Evolutionary conservation across 805 yeast genomes (phyloP).

Genomic region (Lachancea meyersii): DNA sequence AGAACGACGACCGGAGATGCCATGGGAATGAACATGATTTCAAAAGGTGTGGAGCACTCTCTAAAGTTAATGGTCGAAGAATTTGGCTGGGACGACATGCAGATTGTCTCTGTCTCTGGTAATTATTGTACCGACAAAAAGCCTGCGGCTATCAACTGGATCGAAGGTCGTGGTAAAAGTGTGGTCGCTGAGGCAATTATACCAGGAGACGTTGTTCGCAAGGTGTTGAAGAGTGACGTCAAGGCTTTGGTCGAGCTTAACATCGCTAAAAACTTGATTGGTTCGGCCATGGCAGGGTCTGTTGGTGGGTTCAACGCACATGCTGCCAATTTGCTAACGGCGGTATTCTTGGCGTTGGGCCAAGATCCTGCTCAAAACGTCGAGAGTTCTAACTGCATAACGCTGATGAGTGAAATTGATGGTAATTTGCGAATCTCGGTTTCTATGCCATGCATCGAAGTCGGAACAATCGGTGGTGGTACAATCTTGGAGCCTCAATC

Average conservation of each 20-base stretch:
- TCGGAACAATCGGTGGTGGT: slow-evolving; percentile 99
- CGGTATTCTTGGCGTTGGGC: slow-evolving; percentile 89
- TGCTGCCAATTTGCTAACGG: slow-evolving; percentile 94
- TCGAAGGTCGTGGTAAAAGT: slow-evolving; percentile 97
- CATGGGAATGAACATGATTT: slow-evolving; percentile 99
- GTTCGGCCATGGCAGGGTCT: slow-evolving; percentile 98
- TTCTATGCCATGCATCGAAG: slow-evolving; percentile 99
- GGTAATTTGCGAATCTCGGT: slow-evolving; percentile 89
- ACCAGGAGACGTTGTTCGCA: slow-evolving; percentile 72
- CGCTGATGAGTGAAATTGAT: slow-evolving; percentile 76
- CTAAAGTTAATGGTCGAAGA: slow-evolving; percentile 78
- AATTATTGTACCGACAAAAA: slow-evolving; percentile 97
- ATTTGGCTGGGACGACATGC: slow-evolving; percentile 93
- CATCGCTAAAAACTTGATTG: slow-evolving; percentile 81
- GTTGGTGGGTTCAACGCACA: slow-evolving; percentile 98
- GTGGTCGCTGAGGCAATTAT: slow-evolving; percentile 93
- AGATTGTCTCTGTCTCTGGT: slow-evolving; percentile 86
- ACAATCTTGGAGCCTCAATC: slow-evolving; percentile 96
- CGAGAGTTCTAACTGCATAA: slow-evolving; percentile 95
- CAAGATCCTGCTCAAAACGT: slow-evolving; percentile 99
- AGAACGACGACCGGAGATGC: slow-evolving; percentile 99
- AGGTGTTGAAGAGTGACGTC: slow-evolving; percentile 86
- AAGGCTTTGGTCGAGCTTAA: slow-evolving; percentile 88
- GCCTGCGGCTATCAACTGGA: slow-evolving; percentile 98
- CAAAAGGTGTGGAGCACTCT: slow-evolving; percentile 92